Conservation (phyloP, 805 yeast genomes). For the Saccharomycopsis lassenensis region DNA sequence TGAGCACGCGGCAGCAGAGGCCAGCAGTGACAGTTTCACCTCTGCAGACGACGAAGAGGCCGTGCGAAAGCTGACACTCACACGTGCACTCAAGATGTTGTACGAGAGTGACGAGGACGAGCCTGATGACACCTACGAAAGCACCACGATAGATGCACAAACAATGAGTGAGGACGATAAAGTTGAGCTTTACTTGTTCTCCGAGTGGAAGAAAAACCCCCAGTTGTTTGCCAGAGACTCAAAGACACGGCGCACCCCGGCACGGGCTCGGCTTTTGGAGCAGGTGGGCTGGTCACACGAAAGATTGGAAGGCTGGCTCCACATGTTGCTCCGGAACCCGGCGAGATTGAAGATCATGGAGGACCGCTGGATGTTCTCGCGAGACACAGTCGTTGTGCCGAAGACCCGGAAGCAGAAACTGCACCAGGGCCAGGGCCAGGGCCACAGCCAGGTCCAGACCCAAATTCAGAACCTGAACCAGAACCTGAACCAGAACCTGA, state of each 20-base stretch:
- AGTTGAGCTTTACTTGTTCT: slow-evolving; percentile 47
- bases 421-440: too few species aligned
- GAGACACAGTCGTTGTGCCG: too few species aligned
- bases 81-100: slow-evolving; percentile 49
- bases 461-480: too few species aligned
- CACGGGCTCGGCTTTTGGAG: slow-evolving; percentile 39
- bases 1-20: too few species aligned
- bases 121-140: slow-evolving; percentile 59
- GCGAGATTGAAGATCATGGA: slow-evolving; percentile 50
- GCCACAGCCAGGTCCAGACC: too few species aligned
- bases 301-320: slow-evolving; percentile 89
- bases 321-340: slow-evolving; percentile 60
- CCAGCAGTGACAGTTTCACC: too few species aligned
- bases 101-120: slow-evolving; percentile 79
- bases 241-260: slow-evolving; percentile 34
- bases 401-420: too few species aligned
- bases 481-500: too few species aligned
- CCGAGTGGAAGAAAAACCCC: slow-evolving; percentile 40
- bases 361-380: too few species aligned
- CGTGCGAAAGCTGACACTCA: slow-evolving; percentile 44
- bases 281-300: slow-evolving; percentile 72
- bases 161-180: slow-evolving; percentile 22
- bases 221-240: slow-evolving; percentile 34
- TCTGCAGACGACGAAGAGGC: slow-evolving; percentile 21
- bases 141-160: slow-evolving; percentile 9